Percentiles rank a stretch among this genome's conserved stretches.
These are phyloP conservation scores for Halophytophthora batemanensis DNA, from an alignment of 352 stramenopile species.

Conservation along the genomic window DNA sequence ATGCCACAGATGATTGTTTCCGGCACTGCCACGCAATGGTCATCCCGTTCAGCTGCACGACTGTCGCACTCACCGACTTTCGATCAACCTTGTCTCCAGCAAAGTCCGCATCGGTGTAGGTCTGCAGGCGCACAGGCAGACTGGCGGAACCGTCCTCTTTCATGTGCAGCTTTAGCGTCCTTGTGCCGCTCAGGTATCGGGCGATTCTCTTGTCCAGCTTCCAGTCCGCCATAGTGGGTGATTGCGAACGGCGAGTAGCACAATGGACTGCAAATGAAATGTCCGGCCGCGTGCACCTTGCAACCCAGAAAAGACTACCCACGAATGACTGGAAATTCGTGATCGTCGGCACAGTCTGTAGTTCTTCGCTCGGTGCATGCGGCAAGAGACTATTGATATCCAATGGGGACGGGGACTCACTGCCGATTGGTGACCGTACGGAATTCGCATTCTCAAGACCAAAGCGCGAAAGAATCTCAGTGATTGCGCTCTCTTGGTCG, in stretches of 20 bases:
- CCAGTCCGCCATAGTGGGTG: conserved; percentile 8
- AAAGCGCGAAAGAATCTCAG: conserved; percentile 17
- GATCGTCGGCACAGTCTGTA: conserved; percentile 4
- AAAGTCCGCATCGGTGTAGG: conserved; percentile 23
- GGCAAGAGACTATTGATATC: conserved; percentile 3
- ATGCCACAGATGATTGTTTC: conserved; percentile 15
- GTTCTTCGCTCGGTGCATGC: not conserved
- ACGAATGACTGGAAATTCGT: conserved; percentile 34
- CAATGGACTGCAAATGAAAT: conserved; percentile 23
- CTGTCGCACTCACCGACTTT: conserved; percentile 19
- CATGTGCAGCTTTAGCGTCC: conserved; percentile 11
- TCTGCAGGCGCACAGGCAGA: not conserved
- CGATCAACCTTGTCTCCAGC: conserved; percentile 15
- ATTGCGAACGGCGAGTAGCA: conserved; percentile 14
- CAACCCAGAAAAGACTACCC: conserved; percentile 27
- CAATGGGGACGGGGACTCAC: conserved; percentile 3
- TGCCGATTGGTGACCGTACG: conserved; percentile 13
- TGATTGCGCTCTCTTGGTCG: conserved; percentile 19
- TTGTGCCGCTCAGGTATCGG: conserved; percentile 22
- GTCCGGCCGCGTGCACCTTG: conserved; percentile 23
- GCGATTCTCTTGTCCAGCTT: conserved; percentile 16
- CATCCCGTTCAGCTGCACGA: conserved; percentile 16
- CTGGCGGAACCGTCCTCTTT: not conserved
- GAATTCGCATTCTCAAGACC: conserved; percentile 14
- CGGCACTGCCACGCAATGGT: conserved; percentile 9